Evolutionary conservation across 495 filamentous ascomycete species (phyloP).

Genomic region (Lasiosphaeria miniovina): DNA sequence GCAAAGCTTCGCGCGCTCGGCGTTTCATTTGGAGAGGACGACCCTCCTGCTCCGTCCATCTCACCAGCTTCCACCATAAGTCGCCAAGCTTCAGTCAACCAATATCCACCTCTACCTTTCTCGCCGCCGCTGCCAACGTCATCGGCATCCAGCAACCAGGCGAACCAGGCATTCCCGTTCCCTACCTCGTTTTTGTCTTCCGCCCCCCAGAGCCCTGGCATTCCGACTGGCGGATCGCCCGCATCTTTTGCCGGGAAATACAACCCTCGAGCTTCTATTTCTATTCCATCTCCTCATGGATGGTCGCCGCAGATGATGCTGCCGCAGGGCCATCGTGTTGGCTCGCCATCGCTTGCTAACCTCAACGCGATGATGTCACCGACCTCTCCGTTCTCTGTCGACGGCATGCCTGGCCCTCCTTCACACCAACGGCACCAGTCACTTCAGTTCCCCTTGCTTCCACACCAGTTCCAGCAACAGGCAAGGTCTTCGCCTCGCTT

Average conservation of each 20-base stretch:
- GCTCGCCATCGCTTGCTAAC: constrained; percentile 55
- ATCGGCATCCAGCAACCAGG: constrained; percentile 61
- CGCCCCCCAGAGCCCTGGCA: constrained; percentile 54
- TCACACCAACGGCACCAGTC: constrained; percentile 59
- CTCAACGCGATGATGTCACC: constrained; percentile 50
- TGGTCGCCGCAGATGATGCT: constrained; percentile 57
- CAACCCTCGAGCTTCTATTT: constrained; percentile 54
- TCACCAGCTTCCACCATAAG: constrained; percentile 53
- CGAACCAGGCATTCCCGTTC: constrained; percentile 58
- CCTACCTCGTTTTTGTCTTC: constrained; percentile 54
- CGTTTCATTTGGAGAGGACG: constrained; percentile 72
- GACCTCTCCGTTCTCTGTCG: constrained; percentile 47
- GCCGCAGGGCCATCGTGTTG: constrained; percentile 50
- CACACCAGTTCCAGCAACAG: constrained; percentile 51
- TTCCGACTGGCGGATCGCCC: constrained; percentile 51
- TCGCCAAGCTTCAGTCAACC: constrained; percentile 57
- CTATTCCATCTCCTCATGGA: constrained; percentile 45
- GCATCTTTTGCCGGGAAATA: constrained; percentile 56
- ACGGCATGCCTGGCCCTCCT: constrained; percentile 42
- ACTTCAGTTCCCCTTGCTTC: constrained; percentile 54
- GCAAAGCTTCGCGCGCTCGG: constrained; percentile 88
- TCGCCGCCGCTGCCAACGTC: constrained; percentile 70
- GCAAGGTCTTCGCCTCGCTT: constrained; percentile 54
- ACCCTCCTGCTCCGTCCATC: constrained; percentile 55
- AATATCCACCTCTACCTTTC: constrained; percentile 62